These are phyloP conservation scores for Termitomyces sp. DNA, from an alignment of 768 basidiomycete species.

Conservation along the genomic window DNA sequence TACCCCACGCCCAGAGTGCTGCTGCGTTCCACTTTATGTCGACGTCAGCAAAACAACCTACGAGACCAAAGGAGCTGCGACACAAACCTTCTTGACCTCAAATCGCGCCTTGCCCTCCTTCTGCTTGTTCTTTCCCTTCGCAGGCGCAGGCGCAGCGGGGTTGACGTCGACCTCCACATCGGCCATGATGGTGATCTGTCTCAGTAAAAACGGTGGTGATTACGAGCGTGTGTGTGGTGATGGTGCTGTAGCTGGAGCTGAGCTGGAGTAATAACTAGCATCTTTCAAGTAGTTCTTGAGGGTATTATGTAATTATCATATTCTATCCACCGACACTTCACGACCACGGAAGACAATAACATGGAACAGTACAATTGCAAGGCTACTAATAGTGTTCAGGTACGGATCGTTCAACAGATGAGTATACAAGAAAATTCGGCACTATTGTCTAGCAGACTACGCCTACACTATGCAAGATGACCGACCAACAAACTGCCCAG, in stretches of 20 bases:
- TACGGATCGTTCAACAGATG: background rate
- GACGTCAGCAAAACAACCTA: constrained; percentile 3
- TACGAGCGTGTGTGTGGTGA: background rate
- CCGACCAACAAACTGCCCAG: no score
- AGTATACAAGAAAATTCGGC: background rate
- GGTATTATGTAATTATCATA: background rate
- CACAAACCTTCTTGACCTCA: constrained; percentile 94
- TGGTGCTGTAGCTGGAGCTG: background rate
- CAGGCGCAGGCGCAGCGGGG: constrained; percentile 34
- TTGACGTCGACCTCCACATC: constrained; percentile 72
- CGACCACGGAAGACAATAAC: no score
- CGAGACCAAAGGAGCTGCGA: background rate
- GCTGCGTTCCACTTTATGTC: constrained; percentile 96
- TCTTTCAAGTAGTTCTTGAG: background rate
- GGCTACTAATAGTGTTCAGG: no score
- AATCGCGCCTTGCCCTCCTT: constrained; percentile 82
- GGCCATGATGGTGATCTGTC: constrained; percentile 31
- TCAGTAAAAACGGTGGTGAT: background rate
- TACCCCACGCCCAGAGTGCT: constrained; percentile 98
- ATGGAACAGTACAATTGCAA: no score
- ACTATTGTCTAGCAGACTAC: background rate
- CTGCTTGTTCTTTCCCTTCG: constrained; percentile 43
- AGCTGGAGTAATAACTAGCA: background rate
- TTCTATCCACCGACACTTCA: background rate
- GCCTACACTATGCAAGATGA: no score